Base-by-base conservation (phyloP, 441 rosid genomes). In the Dalechampia spathulata region DNA sequence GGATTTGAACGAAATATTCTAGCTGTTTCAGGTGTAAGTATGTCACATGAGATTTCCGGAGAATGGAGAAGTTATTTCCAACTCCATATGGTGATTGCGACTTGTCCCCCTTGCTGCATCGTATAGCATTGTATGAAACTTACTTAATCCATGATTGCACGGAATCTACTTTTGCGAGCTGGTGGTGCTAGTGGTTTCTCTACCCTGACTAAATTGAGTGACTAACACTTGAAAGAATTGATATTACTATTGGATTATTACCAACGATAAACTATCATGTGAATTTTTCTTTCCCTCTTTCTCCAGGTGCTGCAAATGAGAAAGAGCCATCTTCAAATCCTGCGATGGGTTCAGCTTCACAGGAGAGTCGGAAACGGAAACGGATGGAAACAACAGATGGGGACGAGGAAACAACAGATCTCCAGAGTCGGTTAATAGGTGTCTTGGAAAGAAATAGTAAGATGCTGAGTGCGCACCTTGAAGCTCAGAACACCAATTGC, bases 371-470 rank as follows among this genome's bases (percentile, higher is more conserved):
- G 62, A 94, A 94, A 65, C 72, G 98, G 58, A 94, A 81, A 62
- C 72, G 88, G 20, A 58, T 42, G 2, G 58, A 14, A 17, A 16
- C 51, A 0, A 28, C 48, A 7, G 80, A 73, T 2, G 82, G 60
- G 15, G 80, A 69, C 7, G 99, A 85, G 58, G 90, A 70, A 32
- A 58, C 66, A 17, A 27, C 52, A 50, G 67, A 60, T 46, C 56
- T 70, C 61, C 83, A 83, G 51, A 51, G 51, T 49, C 92, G 79
- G 7, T 55, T 89, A 73, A 68, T 87, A n/a, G 80, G 81, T 36
- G 81, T 82, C 28, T 63, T 93, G 46, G 97, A 87, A 67, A 79
- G 75, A 74, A 93, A 89, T 41, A 87, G 96, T n/a, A 81, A 79
- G 67, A 76, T 85, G 78, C 72, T 93, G 72, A 75, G 74, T 6